phyloP scores from a whole-genome alignment of 2,329 filamentous ascomycete genomes.

The Fusarium begoniae region DNA sequence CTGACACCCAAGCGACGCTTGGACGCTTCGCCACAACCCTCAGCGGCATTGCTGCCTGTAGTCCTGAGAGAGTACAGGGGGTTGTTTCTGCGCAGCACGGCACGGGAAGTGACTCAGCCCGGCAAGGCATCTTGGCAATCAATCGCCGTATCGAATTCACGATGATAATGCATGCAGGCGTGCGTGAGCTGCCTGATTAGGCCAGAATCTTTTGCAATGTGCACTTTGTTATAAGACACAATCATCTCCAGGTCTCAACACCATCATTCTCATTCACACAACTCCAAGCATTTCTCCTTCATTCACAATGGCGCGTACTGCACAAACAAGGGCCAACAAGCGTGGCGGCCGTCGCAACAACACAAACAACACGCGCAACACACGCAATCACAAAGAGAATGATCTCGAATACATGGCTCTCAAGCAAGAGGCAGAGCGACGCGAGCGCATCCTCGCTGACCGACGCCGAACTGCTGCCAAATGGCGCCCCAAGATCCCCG shows the following conservation, averaged over 20 bases:
- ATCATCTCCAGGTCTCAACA: background rate
- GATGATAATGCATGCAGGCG: background rate
- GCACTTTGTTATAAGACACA: background rate
- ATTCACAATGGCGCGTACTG: conserved; percentile 30
- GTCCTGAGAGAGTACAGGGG: background rate
- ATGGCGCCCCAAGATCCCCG: conserved; percentile 53
- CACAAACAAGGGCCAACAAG: conserved; percentile 1
- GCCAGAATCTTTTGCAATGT: too few relatives aligned
- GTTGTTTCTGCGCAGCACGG: too few relatives aligned
- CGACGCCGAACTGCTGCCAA: conserved; percentile 49
- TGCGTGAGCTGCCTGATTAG: background rate
- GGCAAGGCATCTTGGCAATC: background rate
- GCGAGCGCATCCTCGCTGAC: conserved; percentile 49
- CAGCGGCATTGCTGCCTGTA: conserved; percentile 17
- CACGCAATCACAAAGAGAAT: conserved; percentile 38
- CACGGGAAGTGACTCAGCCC: conserved; percentile 24
- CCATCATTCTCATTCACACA: background rate
- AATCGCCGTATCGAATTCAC: background rate
- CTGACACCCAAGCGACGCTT: background rate
- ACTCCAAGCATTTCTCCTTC: background rate
- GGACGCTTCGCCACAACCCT: conserved; percentile 9
- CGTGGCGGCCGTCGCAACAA: conserved; percentile 17
- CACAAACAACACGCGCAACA: background rate
- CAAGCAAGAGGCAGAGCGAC: conserved; percentile 50
- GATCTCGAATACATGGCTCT: conserved; percentile 45